A percentile compares a stretch with the other conserved stretches of the same genome.
phyloP scores from a whole-genome alignment of 2,329 filamentous ascomycete species.

The Phaeosphaeriaceae sp. region DNA sequence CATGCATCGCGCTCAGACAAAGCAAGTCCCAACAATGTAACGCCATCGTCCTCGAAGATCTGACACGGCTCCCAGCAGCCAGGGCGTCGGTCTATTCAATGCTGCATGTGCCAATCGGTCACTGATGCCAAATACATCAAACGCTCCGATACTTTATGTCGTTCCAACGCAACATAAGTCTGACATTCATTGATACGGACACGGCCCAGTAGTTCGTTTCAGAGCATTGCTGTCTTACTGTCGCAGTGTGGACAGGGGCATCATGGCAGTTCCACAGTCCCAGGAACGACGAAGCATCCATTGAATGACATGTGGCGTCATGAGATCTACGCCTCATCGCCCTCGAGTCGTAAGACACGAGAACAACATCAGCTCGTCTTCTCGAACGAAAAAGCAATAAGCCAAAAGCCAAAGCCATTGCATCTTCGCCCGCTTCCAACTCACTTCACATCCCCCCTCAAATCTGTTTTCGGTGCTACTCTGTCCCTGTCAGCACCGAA shows the following conservation, averaged over 20 bases:
- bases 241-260: not conserved
- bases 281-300: not conserved
- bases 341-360: not conserved
- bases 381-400: not conserved
- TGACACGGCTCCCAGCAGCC: not conserved
- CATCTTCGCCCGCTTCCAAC: too few relatives aligned
- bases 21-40: not conserved
- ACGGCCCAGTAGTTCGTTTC: not conserved
- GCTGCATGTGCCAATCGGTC: not conserved
- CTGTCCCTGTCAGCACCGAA: not conserved
- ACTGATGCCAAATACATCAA: not conserved
- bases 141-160: not conserved
- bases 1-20: not conserved
- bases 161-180: not conserved
- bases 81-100: not conserved
- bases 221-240: not conserved
- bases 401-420: too few relatives aligned
- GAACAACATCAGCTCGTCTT: not conserved
- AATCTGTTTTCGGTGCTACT: not conserved
- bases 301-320: not conserved
- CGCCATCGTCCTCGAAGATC: not conserved
- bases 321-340: not conserved
- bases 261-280: not conserved
- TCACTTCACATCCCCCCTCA: too few relatives aligned
- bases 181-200: not conserved